phyloP scores from a whole-genome alignment of 164 flowering plant genomes.

The Akebia trifoliata region DNA sequence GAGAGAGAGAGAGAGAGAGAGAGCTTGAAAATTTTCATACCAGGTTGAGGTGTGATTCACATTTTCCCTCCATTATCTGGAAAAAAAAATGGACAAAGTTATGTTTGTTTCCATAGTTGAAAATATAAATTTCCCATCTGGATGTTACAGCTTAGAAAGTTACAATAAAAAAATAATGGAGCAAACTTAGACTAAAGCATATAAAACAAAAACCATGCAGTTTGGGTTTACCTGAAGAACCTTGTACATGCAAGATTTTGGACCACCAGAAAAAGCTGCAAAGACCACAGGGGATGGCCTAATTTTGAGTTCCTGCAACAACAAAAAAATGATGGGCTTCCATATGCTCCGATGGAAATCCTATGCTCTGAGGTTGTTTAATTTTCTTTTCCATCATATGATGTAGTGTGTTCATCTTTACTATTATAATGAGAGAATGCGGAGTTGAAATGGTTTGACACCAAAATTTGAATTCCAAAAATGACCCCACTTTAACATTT shows the following conservation, averaged over 20 bases:
- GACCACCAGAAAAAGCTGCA: constrained; percentile 92
- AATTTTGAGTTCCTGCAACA: constrained; percentile 60
- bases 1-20: too few species aligned
- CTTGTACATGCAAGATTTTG: constrained; percentile 92
- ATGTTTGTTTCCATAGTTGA: neutral
- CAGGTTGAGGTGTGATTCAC: constrained; percentile 36
- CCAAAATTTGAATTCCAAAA: too few species aligned
- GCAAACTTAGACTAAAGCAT: neutral
- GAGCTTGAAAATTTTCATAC: constrained; percentile 45
- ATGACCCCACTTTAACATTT: too few species aligned
- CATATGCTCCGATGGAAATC: too few species aligned
- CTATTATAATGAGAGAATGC: too few species aligned
- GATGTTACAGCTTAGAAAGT: too few species aligned
- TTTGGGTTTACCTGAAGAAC: constrained; percentile 67
- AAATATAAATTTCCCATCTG: too few species aligned
- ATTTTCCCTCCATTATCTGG: constrained; percentile 76
- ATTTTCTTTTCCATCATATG: too few species aligned
- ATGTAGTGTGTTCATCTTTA: too few species aligned
- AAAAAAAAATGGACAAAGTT: constrained; percentile 9
- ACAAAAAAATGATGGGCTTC: neutral
- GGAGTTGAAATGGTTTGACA: too few species aligned
- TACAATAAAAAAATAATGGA: too few species aligned
- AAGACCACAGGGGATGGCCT: constrained; percentile 79
- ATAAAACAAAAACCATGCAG: neutral
- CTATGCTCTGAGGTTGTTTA: too few species aligned